A percentile compares a stretch with the other conserved stretches of the same genome.
phyloP scores from a whole-genome alignment of 2,329 filamentous ascomycete species.

The Trichoderma asperellum region DNA sequence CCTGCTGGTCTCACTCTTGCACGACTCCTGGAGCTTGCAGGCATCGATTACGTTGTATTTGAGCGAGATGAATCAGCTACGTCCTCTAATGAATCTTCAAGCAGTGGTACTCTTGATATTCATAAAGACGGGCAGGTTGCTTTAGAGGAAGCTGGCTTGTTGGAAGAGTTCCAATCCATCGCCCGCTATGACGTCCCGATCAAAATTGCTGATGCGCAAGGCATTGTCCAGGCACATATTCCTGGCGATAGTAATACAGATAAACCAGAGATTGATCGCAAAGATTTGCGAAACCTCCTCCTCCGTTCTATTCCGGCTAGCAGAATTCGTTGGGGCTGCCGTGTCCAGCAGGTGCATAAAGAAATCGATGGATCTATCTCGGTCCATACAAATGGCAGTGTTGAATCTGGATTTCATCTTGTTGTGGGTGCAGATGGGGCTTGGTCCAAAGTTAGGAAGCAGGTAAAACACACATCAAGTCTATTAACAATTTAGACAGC shows the following conservation, averaged over 20 bases:
- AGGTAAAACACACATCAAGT: neutral
- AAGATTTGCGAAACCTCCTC: neutral
- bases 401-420: neutral
- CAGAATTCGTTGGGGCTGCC: neutral
- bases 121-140: neutral
- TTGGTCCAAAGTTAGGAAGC: neutral
- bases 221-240: neutral
- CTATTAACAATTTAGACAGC: neutral
- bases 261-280: neutral
- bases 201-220: neutral
- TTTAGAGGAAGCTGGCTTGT: neutral
- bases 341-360: neutral
- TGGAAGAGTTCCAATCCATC: neutral
- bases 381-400: neutral
- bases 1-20: neutral
- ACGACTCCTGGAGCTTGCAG: neutral
- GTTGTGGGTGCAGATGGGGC: neutral
- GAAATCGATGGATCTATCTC: neutral
- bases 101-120: neutral
- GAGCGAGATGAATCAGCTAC: neutral
- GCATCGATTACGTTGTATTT: neutral
- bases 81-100: neutral
- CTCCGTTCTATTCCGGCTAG: neutral
- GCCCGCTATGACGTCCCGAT: neutral
- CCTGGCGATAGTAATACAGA: neutral